Percentiles rank a stretch among this genome's conserved stretches.
Conservation (phyloP, 306 rosid species). For the Prunus mongolica region DNA sequence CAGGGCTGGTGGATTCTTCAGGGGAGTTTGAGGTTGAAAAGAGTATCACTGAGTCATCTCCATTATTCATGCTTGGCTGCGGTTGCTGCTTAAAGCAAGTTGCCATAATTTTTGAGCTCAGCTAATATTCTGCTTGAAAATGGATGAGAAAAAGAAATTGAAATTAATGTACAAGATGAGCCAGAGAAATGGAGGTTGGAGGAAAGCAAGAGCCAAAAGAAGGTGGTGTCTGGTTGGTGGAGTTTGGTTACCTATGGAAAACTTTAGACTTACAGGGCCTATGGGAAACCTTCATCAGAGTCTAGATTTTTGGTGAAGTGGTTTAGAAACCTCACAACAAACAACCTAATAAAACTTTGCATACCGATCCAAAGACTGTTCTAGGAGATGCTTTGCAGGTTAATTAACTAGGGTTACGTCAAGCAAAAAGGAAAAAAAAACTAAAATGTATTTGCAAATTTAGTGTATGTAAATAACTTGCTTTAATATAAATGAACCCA, state of each 20-base stretch:
- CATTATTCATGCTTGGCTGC: constrained; percentile 17
- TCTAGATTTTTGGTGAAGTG: neutral
- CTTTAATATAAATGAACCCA: no score
- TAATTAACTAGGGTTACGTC: no score
- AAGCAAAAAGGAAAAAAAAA: no score
- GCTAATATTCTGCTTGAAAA: constrained; percentile 13
- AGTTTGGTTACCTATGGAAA: neutral
- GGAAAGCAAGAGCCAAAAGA: constrained; percentile 22
- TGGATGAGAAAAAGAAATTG: neutral
- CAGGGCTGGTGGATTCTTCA: constrained; percentile 47
- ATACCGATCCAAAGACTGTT: no score
- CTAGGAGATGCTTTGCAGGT: no score
- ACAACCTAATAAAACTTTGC: no score
- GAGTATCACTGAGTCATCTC: constrained; percentile 51
- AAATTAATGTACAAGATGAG: neutral
- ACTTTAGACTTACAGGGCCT: neutral
- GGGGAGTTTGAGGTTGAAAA: constrained; percentile 65
- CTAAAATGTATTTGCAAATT: no score
- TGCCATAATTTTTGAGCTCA: constrained; percentile 31
- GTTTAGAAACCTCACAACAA: neutral
- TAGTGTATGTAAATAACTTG: no score
- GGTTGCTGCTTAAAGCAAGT: constrained; percentile 36
- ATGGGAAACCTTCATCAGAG: neutral
- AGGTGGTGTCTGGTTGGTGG: neutral
- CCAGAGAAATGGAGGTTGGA: constrained; percentile 34